These are phyloP conservation scores for Diversispora eburnea DNA, from an alignment of 192 early-diverging fungal genomes.

Conservation along the genomic window DNA sequence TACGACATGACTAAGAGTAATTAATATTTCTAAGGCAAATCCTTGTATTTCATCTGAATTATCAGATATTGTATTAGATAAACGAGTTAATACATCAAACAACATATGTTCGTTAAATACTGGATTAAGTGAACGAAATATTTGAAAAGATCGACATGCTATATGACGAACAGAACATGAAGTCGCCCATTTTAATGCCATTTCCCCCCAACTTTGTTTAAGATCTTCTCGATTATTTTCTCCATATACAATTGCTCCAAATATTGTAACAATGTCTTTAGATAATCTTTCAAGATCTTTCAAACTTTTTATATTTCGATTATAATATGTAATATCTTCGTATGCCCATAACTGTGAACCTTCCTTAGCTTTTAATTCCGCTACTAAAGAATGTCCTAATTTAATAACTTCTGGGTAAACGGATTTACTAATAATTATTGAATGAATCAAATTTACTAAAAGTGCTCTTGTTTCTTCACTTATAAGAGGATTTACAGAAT, in stretches of 20 bases:
- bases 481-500: conserved; percentile 70
- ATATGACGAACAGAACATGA: conserved; percentile 79
- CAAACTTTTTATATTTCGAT: conserved; percentile 40
- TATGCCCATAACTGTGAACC: conserved; percentile 77
- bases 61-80: conserved; percentile 77
- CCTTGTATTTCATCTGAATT: conserved; percentile 72
- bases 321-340: conserved; percentile 67
- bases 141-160: conserved; percentile 84
- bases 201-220: conserved; percentile 72
- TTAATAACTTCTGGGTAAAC: conserved; percentile 50
- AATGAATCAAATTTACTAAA: conserved; percentile 74
- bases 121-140: conserved; percentile 70
- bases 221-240: conserved; percentile 45
- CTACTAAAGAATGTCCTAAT: conserved; percentile 43
- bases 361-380: conserved; percentile 58
- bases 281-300: conserved; percentile 50
- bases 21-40: conserved; percentile 74
- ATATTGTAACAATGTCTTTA: conserved; percentile 46
- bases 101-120: conserved; percentile 70
- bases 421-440: conserved; percentile 60
- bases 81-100: conserved; percentile 67
- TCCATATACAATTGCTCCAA: conserved; percentile 23
- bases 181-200: conserved; percentile 79
- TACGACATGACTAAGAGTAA: conserved; percentile 63
- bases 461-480: conserved; percentile 73